phyloP scores from a whole-genome alignment of 202 grass and related monocot species.

The Panicum virgatum region DNA sequence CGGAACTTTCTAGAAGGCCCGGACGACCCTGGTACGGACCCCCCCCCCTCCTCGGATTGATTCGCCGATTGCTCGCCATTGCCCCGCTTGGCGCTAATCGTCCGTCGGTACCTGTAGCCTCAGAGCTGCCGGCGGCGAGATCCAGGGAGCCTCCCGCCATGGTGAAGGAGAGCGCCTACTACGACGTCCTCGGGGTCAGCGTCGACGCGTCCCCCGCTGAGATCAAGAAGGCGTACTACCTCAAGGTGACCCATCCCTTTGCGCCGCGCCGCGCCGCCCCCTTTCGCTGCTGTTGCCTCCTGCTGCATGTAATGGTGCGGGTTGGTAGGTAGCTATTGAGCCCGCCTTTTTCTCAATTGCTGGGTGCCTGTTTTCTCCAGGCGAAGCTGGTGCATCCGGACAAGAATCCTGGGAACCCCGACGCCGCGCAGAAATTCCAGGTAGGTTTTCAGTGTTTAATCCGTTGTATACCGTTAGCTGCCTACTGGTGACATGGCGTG shows the following conservation, averaged over 20 bases:
- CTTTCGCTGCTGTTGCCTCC: not conserved
- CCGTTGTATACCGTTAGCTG: not conserved
- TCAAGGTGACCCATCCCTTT: slow-evolving; percentile 52
- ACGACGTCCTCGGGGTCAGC: slow-evolving; percentile 72
- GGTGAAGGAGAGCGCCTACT: slow-evolving; percentile 92
- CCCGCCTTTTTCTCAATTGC: not conserved
- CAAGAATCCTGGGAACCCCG: slow-evolving; percentile 87
- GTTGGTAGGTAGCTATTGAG: not conserved
- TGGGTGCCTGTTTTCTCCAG: slow-evolving; percentile 42
- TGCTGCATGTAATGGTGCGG: not conserved
- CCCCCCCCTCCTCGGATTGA: not conserved
- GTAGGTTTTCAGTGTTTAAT: slow-evolving; percentile 34
- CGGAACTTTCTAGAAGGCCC: slow-evolving; percentile 3
- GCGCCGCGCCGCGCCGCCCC: not conserved
- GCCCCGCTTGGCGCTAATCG: not conserved
- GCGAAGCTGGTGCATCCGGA: slow-evolving; percentile 89
- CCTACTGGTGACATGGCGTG: not conserved
- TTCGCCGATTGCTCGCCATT: not conserved
- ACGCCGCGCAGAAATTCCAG: slow-evolving; percentile 87
- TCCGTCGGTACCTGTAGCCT: not conserved
- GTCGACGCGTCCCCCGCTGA: slow-evolving; percentile 73
- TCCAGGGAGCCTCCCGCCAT: slow-evolving; percentile 45
- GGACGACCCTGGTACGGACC: not conserved
- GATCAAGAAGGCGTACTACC: slow-evolving; percentile 95
- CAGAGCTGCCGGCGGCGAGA: not conserved